Percentiles rank a stretch among this genome's conserved stretches.
phyloP scores from a whole-genome alignment of 2,329 filamentous ascomycete genomes.

The Hypoxylon sp. region DNA sequence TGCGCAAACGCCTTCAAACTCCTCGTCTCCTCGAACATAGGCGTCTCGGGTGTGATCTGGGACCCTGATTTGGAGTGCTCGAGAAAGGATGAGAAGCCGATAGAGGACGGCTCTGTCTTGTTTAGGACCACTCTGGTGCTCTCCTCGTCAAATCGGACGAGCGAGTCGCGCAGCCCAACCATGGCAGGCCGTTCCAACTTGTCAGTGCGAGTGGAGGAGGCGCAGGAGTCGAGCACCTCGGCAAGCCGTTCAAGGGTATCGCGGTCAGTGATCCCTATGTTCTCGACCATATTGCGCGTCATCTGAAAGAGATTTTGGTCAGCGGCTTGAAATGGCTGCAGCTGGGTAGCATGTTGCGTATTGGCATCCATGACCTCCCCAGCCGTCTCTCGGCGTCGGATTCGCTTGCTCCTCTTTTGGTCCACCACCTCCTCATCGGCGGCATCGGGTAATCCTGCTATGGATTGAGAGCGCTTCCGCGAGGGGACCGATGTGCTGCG shows the following conservation, averaged over 20 bases:
- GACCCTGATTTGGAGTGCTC: constrained; percentile 67
- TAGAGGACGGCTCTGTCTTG: constrained; percentile 60
- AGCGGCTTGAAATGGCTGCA: constrained; percentile 64
- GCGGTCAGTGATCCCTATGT: constrained; percentile 61
- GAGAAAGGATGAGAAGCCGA: constrained; percentile 67
- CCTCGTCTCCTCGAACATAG: constrained; percentile 60
- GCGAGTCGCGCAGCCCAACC: constrained; percentile 57
- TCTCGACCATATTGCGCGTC: constrained; percentile 63
- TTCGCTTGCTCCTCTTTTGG: constrained; percentile 71
- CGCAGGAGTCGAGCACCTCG: constrained; percentile 61
- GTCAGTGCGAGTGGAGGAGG: constrained; percentile 58
- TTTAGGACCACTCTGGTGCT: constrained; percentile 60
- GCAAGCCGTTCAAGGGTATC: constrained; percentile 54
- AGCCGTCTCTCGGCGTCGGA: constrained; percentile 66
- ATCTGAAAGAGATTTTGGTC: constrained; percentile 64
- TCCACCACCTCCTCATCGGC: constrained; percentile 64
- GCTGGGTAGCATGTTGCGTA: constrained; percentile 60
- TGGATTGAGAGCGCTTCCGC: constrained; percentile 69
- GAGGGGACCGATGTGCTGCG: constrained; percentile 53
- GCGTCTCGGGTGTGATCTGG: constrained; percentile 56
- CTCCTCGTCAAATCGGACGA: constrained; percentile 62
- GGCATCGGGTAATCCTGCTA: constrained; percentile 64
- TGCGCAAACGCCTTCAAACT: constrained; percentile 62
- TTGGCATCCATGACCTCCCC: constrained; percentile 63
- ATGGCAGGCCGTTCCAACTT: constrained; percentile 58